A percentile compares a stretch with the other conserved stretches of the same genome.
Conservation (phyloP, 352 stramenopile genomes). For the Aphanomyces stellatus region DNA sequence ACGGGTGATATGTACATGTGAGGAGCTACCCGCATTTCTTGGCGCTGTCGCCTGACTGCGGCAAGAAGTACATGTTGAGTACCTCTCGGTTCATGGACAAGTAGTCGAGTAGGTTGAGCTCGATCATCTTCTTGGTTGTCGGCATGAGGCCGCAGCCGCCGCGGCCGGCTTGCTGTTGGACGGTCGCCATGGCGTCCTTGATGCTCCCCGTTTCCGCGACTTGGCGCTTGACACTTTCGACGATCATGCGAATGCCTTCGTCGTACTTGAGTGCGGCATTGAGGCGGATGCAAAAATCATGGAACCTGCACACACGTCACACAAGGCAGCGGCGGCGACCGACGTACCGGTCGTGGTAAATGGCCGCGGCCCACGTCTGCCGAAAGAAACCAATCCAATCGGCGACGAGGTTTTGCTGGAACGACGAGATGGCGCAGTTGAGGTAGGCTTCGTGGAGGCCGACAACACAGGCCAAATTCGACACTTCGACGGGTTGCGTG, state of each 20-base stretch:
- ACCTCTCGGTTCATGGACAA: slow-evolving; percentile 65
- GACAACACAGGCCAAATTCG: slow-evolving; percentile 65
- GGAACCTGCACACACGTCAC: slow-evolving; percentile 25
- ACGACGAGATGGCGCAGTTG: slow-evolving; percentile 71
- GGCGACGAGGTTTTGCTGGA: slow-evolving; percentile 49
- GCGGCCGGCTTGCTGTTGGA: slow-evolving; percentile 53
- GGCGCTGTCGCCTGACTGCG: slow-evolving; percentile 5
- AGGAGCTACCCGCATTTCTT: neutral
- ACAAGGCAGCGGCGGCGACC: neutral
- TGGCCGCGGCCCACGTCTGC: slow-evolving; percentile 54
- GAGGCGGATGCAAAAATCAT: slow-evolving; percentile 54
- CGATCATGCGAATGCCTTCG: slow-evolving; percentile 51
- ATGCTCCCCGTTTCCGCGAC: slow-evolving; percentile 58
- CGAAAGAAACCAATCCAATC: slow-evolving; percentile 84
- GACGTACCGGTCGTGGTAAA: slow-evolving; percentile 63
- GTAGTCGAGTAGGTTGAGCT: slow-evolving; percentile 71
- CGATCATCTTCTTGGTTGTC: slow-evolving; percentile 64
- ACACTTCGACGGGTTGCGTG: slow-evolving; percentile 36
- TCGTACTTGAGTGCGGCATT: slow-evolving; percentile 53
- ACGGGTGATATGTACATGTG: neutral
- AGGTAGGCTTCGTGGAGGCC: slow-evolving; percentile 81
- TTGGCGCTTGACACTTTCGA: slow-evolving; percentile 39
- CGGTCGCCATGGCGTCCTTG: slow-evolving; percentile 49
- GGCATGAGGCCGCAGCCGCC: slow-evolving; percentile 46
- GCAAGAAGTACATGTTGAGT: slow-evolving; percentile 74